Evolutionary conservation across 1,139 yeast species (phyloP).

Genomic region (Suhomyces maxii): DNA sequence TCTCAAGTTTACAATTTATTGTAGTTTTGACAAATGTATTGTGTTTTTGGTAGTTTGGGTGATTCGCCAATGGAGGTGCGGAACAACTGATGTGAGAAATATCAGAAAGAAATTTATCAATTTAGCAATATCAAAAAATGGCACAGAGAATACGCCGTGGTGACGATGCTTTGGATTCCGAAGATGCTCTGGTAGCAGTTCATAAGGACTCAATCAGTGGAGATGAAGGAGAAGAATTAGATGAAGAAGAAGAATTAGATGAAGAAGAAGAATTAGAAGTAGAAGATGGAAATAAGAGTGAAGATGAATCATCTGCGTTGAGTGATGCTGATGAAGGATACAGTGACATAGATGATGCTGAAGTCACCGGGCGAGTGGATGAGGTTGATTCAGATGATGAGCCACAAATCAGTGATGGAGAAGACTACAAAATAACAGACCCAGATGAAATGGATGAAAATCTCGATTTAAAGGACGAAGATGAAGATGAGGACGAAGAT

Average conservation of each 20-base stretch:
- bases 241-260: slow-evolving; percentile 11
- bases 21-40: too few relatives aligned
- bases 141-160: neutral
- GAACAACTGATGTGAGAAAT: too few relatives aligned
- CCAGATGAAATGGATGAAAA: slow-evolving; percentile 46
- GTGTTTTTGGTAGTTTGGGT: too few relatives aligned
- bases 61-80: too few relatives aligned
- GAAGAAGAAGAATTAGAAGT: slow-evolving; percentile 21
- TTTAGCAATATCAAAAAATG: neutral
- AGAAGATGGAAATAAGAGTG: slow-evolving; percentile 15
- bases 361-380: slow-evolving; percentile 3
- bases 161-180: neutral
- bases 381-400: slow-evolving; percentile 21
- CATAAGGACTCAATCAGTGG: neutral
- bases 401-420: slow-evolving; percentile 30
- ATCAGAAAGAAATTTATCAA: neutral
- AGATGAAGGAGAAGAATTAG: slow-evolving; percentile 13
- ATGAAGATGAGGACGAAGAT: slow-evolving; percentile 9
- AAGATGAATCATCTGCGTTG: slow-evolving; percentile 18
- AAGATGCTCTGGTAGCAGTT: neutral
- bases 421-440: slow-evolving; percentile 36
- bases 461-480: slow-evolving; percentile 33
- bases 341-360: slow-evolving; percentile 25
- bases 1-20: too few relatives aligned
- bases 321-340: slow-evolving; percentile 18